Percentiles rank a stretch among this genome's conserved stretches.
phyloP scores from a whole-genome alignment of 1,284 basidiomycete genomes.

The Fomes fomentarius region DNA sequence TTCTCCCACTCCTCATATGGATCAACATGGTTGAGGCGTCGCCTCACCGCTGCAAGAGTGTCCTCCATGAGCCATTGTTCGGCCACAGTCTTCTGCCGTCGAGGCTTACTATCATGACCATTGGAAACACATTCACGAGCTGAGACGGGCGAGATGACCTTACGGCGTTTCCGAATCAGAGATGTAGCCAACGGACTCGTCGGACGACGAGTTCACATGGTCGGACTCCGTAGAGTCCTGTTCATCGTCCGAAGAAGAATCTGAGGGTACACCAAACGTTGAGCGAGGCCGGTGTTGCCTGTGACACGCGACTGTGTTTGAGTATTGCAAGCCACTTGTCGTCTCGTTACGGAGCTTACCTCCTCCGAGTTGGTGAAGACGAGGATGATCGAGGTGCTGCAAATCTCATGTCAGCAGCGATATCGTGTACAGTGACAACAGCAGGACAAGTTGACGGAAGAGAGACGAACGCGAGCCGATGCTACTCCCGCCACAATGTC shows the following conservation, averaged over 20 bases:
- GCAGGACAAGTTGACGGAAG: background rate
- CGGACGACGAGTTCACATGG: conserved; percentile 38
- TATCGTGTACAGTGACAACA: no score
- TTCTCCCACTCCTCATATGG: conserved; percentile 81
- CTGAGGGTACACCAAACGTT: conserved; percentile 58
- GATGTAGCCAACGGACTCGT: conserved; percentile 43
- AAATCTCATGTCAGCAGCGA: conserved; percentile 52
- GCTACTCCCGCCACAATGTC: conserved; percentile 14
- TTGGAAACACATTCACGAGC: background rate
- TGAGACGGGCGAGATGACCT: conserved; percentile 19
- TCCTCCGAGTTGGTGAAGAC: conserved; percentile 59
- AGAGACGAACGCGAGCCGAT: no score
- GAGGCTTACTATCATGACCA: conserved; percentile 11
- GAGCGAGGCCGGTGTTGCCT: conserved; percentile 40
- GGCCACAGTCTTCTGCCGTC: conserved; percentile 34
- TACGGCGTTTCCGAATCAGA: conserved; percentile 47
- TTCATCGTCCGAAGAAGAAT: conserved; percentile 49
- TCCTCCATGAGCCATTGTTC: conserved; percentile 64
- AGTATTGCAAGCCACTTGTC: conserved; percentile 3
- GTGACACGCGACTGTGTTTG: conserved; percentile 6
- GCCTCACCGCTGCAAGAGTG: conserved; percentile 68
- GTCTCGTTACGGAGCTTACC: conserved; percentile 35
- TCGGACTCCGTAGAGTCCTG: conserved; percentile 45
- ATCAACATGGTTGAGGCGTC: conserved; percentile 67
- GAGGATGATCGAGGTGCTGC: conserved; percentile 62